Conservation (phyloP, 208 protist species). For the Herpetomonas tarakana region DNA sequence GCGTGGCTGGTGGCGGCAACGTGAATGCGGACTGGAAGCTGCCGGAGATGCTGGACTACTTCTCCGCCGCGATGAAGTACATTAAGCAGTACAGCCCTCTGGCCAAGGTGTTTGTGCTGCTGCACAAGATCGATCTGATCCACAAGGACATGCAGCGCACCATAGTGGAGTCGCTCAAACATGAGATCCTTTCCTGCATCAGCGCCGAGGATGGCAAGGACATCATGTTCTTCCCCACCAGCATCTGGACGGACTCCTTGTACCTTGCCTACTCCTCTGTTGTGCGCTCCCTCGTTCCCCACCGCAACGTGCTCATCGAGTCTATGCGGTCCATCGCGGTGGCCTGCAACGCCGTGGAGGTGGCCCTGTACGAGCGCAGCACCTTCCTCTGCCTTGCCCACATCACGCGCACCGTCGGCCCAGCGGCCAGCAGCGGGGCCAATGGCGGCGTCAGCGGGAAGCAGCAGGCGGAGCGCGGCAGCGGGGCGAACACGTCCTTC, state of each 20-base stretch:
- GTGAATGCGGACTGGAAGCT: constrained; percentile 67
- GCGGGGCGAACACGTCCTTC: background rate
- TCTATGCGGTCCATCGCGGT: constrained; percentile 92
- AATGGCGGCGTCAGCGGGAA: background rate
- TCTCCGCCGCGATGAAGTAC: constrained; percentile 93
- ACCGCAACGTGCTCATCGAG: constrained; percentile 90
- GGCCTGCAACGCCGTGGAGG: constrained; percentile 96
- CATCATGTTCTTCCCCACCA: constrained; percentile 96
- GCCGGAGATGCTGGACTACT: constrained; percentile 97
- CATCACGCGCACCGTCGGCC: constrained; percentile 48
- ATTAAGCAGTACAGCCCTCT: constrained; percentile 95
- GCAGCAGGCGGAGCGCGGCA: background rate
- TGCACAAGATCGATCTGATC: constrained; percentile 99
- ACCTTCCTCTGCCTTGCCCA: constrained; percentile 98
- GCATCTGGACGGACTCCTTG: constrained; percentile 99
- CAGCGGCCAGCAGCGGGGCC: constrained; percentile 11
- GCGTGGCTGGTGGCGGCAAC: constrained; percentile 17
- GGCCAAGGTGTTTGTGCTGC: constrained; percentile 97
- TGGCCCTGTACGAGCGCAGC: constrained; percentile 97
- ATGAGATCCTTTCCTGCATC: constrained; percentile 62
- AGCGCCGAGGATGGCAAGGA: constrained; percentile 45
- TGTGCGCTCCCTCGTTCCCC: constrained; percentile 97
- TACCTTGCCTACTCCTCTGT: constrained; percentile 96
- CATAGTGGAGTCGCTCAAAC: constrained; percentile 71
- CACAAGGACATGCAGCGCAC: constrained; percentile 52